Conservation (phyloP, 1,284 basidiomycete species). For the Heterobasidion parviporum region DNA sequence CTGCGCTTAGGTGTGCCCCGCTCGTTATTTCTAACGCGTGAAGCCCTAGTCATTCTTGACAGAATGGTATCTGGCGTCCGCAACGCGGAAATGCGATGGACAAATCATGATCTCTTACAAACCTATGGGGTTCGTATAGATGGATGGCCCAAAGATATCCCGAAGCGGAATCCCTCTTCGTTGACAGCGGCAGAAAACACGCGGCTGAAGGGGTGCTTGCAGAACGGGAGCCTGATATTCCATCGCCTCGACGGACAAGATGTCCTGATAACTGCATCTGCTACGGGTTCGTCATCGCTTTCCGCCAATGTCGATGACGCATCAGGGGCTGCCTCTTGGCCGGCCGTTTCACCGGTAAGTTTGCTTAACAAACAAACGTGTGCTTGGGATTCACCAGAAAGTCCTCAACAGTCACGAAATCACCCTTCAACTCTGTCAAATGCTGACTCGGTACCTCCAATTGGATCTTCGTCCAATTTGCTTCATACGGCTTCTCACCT, state of each 20-base stretch:
- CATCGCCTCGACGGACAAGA: constrained; percentile 1
- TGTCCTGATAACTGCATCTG: not conserved
- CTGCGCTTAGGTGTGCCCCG: constrained; percentile 37
- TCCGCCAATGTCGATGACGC: not conserved
- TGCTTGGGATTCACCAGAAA: too few relatives aligned
- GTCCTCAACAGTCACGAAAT: too few relatives aligned
- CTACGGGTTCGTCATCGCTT: not conserved
- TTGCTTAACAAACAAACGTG: too few relatives aligned
- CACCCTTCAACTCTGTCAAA: too few relatives aligned
- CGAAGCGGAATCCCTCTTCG: constrained; percentile 50
- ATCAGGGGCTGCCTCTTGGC: not conserved
- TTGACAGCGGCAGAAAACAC: constrained; percentile 46
- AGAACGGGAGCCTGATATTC: constrained; percentile 40
- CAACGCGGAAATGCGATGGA: constrained; percentile 68
- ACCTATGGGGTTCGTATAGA: constrained; percentile 49
- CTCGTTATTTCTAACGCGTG: not conserved
- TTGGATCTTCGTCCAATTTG: too few relatives aligned
- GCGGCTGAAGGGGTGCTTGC: constrained; percentile 37
- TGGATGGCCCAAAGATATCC: constrained; percentile 54
- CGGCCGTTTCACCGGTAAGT: too few relatives aligned
- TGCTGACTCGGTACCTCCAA: too few relatives aligned
- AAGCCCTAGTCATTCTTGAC: constrained; percentile 6
- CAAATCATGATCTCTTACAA: constrained; percentile 45
- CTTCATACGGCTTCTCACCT: too few relatives aligned
- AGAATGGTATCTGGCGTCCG: constrained; percentile 48